Percentiles rank a stretch among this genome's conserved stretches.
Conservation (phyloP, 2,329 filamentous ascomycete species). For the Aspergillus transmontanensis region DNA sequence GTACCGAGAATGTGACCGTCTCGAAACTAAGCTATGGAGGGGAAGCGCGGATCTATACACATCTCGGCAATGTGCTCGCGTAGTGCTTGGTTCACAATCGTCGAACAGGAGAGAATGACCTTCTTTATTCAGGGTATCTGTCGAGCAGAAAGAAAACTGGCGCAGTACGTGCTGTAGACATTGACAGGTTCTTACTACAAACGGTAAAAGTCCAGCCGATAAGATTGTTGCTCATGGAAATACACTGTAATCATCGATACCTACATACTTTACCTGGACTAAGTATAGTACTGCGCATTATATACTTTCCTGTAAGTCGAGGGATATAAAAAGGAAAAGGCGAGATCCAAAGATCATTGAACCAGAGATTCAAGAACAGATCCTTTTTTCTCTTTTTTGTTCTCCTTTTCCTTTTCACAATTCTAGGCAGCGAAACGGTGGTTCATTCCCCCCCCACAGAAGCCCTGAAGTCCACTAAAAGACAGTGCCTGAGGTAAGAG, state of each 20-base stretch:
- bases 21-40: not conserved
- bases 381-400: not conserved
- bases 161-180: not conserved
- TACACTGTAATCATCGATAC: not conserved
- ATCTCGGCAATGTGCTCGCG: not conserved
- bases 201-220: not conserved
- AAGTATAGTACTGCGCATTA: slow-evolving; percentile 2
- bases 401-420: not conserved
- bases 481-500: not conserved
- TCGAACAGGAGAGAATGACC: not conserved
- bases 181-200: not conserved
- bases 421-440: slow-evolving; percentile 13
- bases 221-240: not conserved
- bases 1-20: not conserved
- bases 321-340: not conserved
- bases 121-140: not conserved
- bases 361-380: not conserved
- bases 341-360: not conserved
- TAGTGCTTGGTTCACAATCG: not conserved
- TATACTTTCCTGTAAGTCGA: not conserved
- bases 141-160: not conserved
- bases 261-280: not conserved
- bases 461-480: slow-evolving; percentile 28
- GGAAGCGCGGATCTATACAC: slow-evolving; percentile 3
- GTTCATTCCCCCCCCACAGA: slow-evolving; percentile 27